These are phyloP conservation scores for Yamadazyma dendronema DNA, from an alignment of 1,139 yeast genomes.

Conservation along the genomic window DNA sequence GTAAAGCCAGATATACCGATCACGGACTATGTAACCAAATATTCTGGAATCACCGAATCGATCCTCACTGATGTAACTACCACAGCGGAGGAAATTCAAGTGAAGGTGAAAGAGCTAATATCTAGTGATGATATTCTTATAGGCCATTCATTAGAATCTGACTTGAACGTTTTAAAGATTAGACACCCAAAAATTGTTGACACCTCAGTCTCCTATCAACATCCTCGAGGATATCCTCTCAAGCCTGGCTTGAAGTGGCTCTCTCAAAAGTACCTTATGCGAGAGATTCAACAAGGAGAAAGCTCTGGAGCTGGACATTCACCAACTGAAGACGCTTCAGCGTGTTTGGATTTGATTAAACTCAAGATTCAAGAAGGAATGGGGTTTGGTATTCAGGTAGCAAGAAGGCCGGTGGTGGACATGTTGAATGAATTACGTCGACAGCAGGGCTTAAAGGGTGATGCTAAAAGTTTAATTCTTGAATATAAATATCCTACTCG, in stretches of 20 bases:
- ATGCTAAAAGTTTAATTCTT: constrained; percentile 24
- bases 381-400: constrained; percentile 56
- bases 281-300: constrained; percentile 60
- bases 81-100: constrained; percentile 65
- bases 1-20: constrained; percentile 78
- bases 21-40: constrained; percentile 75
- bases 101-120: constrained; percentile 43
- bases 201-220: constrained; percentile 65
- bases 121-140: constrained; percentile 52
- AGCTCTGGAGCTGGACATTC: constrained; percentile 68
- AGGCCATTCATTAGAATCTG: constrained; percentile 75
- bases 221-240: constrained; percentile 73
- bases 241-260: constrained; percentile 77
- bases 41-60: constrained; percentile 84
- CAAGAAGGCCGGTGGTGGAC: constrained; percentile 32
- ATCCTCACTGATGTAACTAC: constrained; percentile 61
- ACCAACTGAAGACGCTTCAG: constrained; percentile 78
- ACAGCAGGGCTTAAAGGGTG: constrained; percentile 7
- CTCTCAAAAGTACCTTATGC: constrained; percentile 51
- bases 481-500: constrained; percentile 32
- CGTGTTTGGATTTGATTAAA: constrained; percentile 77
- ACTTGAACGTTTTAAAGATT: constrained; percentile 56
- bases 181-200: constrained; percentile 69
- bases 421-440: constrained; percentile 18
- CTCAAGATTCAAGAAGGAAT: constrained; percentile 66